These are phyloP conservation scores for Euptelea pleiosperma DNA, from an alignment of 164 flowering plant species.

Conservation along the genomic window DNA sequence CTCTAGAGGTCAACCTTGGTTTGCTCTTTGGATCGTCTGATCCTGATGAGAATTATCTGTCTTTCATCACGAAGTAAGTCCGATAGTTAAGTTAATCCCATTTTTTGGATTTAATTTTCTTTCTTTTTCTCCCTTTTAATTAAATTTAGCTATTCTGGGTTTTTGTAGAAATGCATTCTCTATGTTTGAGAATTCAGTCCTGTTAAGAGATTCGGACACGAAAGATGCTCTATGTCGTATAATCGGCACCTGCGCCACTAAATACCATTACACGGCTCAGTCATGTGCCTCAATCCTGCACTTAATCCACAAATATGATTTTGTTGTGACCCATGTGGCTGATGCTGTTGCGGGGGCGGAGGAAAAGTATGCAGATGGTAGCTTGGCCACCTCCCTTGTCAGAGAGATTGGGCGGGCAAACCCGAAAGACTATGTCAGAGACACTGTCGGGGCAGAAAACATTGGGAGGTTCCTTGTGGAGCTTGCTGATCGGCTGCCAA, in stretches of 20 bases:
- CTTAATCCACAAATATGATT: slow-evolving; percentile 81
- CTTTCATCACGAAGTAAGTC: slow-evolving; percentile 77
- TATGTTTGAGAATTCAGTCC: slow-evolving; percentile 70
- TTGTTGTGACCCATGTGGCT: slow-evolving; percentile 60
- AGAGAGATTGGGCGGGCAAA: slow-evolving; percentile 88
- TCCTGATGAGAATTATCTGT: slow-evolving; percentile 78
- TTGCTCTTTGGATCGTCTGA: slow-evolving; percentile 87
- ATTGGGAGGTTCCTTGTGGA: slow-evolving; percentile 89
- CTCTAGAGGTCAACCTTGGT: slow-evolving; percentile 77
- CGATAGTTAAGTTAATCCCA: background rate
- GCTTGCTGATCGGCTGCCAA: slow-evolving; percentile 84
- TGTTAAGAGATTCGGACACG: slow-evolving; percentile 66
- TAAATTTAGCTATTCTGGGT: slow-evolving; percentile 2
- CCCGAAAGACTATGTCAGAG: slow-evolving; percentile 81
- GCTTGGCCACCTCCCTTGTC: slow-evolving; percentile 62
- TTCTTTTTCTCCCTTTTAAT: background rate
- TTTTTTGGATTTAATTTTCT: background rate
- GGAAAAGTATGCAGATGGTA: slow-evolving; percentile 82
- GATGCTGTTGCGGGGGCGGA: slow-evolving; percentile 79
- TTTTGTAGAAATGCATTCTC: slow-evolving; percentile 57
- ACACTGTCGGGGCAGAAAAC: slow-evolving; percentile 90
- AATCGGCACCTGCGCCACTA: slow-evolving; percentile 82
- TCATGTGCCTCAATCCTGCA: slow-evolving; percentile 90
- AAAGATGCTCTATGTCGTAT: slow-evolving; percentile 85
- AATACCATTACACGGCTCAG: slow-evolving; percentile 70